phyloP scores from a whole-genome alignment of 805 yeast species.

The Candida maris region DNA sequence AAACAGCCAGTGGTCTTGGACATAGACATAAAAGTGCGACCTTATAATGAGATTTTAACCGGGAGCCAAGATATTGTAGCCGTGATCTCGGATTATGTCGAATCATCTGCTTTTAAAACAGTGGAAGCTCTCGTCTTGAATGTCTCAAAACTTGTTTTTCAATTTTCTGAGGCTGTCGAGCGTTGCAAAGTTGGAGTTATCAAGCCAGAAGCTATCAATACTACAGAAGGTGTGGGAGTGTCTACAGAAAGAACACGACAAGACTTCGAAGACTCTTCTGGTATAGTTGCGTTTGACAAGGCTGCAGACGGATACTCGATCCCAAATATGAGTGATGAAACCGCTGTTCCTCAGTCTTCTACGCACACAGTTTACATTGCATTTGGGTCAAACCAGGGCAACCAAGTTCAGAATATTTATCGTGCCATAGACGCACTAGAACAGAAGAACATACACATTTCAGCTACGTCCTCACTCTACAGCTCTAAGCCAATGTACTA shows the following conservation, averaged over 20 bases:
- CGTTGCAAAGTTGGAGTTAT: slow-evolving; percentile 56
- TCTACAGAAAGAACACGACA: slow-evolving; percentile 49
- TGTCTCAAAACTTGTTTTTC: slow-evolving; percentile 43
- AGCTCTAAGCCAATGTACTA: slow-evolving; percentile 92
- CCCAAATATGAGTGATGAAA: slow-evolving; percentile 30
- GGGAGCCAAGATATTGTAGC: slow-evolving; percentile 43
- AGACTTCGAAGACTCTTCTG: slow-evolving; percentile 31
- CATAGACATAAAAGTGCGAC: slow-evolving; percentile 40
- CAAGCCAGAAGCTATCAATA: slow-evolving; percentile 86
- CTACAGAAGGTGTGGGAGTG: slow-evolving; percentile 89
- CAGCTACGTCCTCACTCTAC: slow-evolving; percentile 71
- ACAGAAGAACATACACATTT: slow-evolving; percentile 40
- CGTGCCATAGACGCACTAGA: slow-evolving; percentile 49
- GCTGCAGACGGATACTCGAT: slow-evolving; percentile 18
- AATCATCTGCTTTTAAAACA: slow-evolving; percentile 77
- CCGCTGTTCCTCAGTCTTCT: slow-evolving; percentile 6
- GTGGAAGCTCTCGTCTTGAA: slow-evolving; percentile 86
- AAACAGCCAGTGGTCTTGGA: slow-evolving; percentile 72
- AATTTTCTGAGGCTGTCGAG: slow-evolving; percentile 6
- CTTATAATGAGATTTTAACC: slow-evolving; percentile 21
- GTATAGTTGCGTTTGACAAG: slow-evolving; percentile 23
- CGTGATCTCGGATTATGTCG: slow-evolving; percentile 58
- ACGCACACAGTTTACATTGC: slow-evolving; percentile 68
- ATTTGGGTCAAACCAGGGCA: slow-evolving; percentile 86
- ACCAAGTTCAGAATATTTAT: slow-evolving; percentile 58